phyloP scores from a whole-genome alignment of 2,329 filamentous ascomycete species.

The Domatiomyces catenatus region DNA sequence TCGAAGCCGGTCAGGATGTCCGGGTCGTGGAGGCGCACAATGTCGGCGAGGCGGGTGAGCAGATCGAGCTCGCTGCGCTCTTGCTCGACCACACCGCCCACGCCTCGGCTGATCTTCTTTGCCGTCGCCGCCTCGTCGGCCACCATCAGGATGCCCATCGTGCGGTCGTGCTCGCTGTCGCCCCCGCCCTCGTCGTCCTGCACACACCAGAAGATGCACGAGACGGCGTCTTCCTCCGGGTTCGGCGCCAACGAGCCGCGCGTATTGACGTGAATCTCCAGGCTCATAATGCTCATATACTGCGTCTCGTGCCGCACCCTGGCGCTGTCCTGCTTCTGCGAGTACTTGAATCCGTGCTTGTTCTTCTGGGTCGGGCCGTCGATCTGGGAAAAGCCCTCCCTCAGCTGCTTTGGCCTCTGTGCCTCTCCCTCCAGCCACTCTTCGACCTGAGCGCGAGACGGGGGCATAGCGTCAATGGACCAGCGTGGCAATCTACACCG shows the following conservation, averaged over 20 bases:
- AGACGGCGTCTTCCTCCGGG: constrained; percentile 76
- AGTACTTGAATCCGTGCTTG: constrained; percentile 71
- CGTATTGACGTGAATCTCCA: constrained; percentile 85
- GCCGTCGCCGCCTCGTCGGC: constrained; percentile 46
- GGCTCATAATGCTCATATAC: constrained; percentile 92
- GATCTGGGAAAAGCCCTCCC: constrained; percentile 54
- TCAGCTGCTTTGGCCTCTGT: constrained; percentile 1
- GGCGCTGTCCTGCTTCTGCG: constrained; percentile 57
- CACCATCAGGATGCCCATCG: constrained; percentile 56
- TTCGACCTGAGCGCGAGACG: constrained; percentile 52
- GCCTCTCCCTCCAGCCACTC: constrained; percentile 44
- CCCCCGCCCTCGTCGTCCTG: constrained; percentile 58
- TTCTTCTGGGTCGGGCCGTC: constrained; percentile 75
- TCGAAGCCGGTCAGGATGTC: constrained; percentile 92
- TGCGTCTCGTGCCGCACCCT: constrained; percentile 71
- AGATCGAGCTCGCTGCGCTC: constrained; percentile 72
- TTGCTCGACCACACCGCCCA: constrained; percentile 41
- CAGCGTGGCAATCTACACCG: constrained; percentile 53
- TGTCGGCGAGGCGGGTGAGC: constrained; percentile 69
- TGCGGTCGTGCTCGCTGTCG: constrained; percentile 29
- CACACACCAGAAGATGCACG: constrained; percentile 79
- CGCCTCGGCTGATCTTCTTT: constrained; percentile 46
- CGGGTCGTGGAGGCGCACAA: constrained; percentile 71
- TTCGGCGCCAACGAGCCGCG: constrained; percentile 68
- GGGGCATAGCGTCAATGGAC: constrained; percentile 60